Evolutionary conservation across 139 green algal species (phyloP).

Genomic region (Deuterostichococcus epilithicus): DNA sequence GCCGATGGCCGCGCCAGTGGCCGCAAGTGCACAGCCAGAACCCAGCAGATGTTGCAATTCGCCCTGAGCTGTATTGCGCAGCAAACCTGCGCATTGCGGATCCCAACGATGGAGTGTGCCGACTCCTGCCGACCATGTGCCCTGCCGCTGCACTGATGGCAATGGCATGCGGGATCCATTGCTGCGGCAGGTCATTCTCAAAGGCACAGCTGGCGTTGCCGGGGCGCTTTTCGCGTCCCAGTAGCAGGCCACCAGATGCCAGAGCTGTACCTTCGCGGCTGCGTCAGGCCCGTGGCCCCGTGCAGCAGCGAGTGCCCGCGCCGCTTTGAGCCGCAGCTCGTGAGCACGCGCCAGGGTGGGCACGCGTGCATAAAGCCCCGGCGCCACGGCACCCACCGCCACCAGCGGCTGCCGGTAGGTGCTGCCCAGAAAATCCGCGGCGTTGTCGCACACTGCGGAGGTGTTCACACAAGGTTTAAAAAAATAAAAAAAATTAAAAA

Average conservation of each 20-base stretch:
- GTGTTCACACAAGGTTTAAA: background rate
- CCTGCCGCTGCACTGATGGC: no score
- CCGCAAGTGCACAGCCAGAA: no score
- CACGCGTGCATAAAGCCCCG: slow-evolving; percentile 35
- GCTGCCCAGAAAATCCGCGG: slow-evolving; percentile 42
- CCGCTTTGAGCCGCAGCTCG: slow-evolving; percentile 7
- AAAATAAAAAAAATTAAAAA: background rate
- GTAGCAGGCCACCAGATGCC: no score
- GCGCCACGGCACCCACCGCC: slow-evolving; percentile 49
- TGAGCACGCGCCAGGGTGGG: slow-evolving; percentile 14
- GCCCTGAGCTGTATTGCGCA: no score
- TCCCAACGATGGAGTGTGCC: no score
- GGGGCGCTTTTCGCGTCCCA: background rate
- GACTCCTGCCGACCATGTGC: no score
- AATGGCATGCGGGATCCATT: no score
- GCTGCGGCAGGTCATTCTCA: no score
- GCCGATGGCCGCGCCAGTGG: no score
- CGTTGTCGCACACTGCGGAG: slow-evolving; percentile 27
- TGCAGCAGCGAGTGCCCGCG: slow-evolving; percentile 3
- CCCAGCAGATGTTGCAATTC: no score
- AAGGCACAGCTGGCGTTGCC: no score
- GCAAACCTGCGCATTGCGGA: no score
- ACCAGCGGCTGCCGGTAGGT: slow-evolving; percentile 51
- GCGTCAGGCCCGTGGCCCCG: background rate
- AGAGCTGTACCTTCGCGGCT: background rate